phyloP scores from a whole-genome alignment of 1,284 basidiomycete species.

The Chondrostereum purpureum region DNA sequence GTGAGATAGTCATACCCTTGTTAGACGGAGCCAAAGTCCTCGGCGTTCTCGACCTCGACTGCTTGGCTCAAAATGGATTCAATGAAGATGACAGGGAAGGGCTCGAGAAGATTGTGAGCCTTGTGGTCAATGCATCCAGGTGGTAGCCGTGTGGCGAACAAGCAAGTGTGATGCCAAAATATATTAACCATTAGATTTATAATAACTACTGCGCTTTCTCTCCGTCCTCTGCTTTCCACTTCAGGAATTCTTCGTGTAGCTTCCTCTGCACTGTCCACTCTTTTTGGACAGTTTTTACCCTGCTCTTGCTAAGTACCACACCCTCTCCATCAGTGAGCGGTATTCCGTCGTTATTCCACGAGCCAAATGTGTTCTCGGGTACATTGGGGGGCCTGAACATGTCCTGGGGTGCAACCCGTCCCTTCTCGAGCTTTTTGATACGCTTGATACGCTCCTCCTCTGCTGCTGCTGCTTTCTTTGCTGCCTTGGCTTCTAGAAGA shows the following conservation, averaged over 20 bases:
- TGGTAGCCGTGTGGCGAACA: conserved; percentile 51
- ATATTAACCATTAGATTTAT: background rate
- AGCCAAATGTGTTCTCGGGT: conserved; percentile 59
- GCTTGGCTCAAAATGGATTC: conserved; percentile 66
- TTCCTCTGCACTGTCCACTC: conserved; percentile 74
- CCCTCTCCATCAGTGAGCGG: conserved; percentile 83
- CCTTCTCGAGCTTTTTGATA: conserved; percentile 81
- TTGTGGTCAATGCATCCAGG: conserved; percentile 53
- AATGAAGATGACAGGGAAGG: conserved; percentile 68
- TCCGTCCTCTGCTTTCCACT: conserved; percentile 42
- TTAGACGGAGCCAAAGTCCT: conserved; percentile 40
- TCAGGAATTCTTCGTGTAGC: conserved; percentile 70
- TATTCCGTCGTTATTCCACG: conserved; percentile 82
- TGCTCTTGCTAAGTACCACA: conserved; percentile 80
- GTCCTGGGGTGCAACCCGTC: conserved; percentile 66
- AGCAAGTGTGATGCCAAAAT: conserved; percentile 3
- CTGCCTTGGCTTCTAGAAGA: conserved; percentile 68
- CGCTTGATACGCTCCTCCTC: conserved; percentile 76
- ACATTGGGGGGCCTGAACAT: conserved; percentile 85
- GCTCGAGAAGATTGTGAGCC: conserved; percentile 60
- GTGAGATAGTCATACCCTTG: conserved; percentile 81
- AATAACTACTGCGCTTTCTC: conserved; percentile 5
- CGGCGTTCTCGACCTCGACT: conserved; percentile 84
- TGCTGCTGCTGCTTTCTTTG: conserved; percentile 72
- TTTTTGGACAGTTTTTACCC: conserved; percentile 78